Percentiles rank a stretch among this genome's conserved stretches.
Conservation (phyloP, 805 yeast genomes). For the Vanderwaltozyma yarrowii region DNA sequence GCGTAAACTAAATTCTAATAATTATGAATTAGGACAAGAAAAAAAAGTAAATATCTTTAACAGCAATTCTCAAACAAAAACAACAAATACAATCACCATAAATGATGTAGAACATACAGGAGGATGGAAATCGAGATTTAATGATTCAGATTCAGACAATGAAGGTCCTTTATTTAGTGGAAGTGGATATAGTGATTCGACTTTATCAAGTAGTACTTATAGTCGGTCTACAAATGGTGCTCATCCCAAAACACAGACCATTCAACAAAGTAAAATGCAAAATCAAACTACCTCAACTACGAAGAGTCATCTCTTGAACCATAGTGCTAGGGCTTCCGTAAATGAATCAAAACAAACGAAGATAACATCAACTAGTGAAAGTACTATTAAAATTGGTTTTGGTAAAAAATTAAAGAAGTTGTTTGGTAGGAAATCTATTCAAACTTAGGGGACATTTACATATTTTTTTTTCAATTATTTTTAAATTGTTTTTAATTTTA, state of each 20-base stretch:
- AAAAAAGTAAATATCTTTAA: background rate
- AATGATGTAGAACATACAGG: background rate
- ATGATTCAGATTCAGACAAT: conserved; percentile 54
- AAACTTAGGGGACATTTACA: too few relatives aligned
- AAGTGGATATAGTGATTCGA: background rate
- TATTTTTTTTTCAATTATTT: too few relatives aligned
- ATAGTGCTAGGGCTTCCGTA: too few relatives aligned
- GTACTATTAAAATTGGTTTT: conserved; percentile 15
- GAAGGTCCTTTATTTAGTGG: conserved; percentile 16
- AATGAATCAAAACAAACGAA: too few relatives aligned
- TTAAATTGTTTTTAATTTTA: background rate
- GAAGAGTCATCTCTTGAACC: background rate
- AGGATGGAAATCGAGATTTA: conserved; percentile 38
- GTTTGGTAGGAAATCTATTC: conserved; percentile 28
- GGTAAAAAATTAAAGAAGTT: conserved; percentile 33
- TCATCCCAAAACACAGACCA: conserved; percentile 10
- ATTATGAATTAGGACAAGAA: conserved; percentile 2
- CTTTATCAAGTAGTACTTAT: background rate
- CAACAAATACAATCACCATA: too few relatives aligned
- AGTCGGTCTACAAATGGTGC: conserved; percentile 7
- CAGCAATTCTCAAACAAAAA: too few relatives aligned
- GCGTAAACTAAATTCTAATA: too few relatives aligned
- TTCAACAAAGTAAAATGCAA: conserved; percentile 13
- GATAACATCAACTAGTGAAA: too few relatives aligned
- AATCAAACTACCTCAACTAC: conserved; percentile 11